Percentiles rank a stretch among this genome's conserved stretches.
Evolutionary conservation across 2,329 filamentous ascomycete genomes (phyloP).

Genomic region (Cladosporium sp.): DNA sequence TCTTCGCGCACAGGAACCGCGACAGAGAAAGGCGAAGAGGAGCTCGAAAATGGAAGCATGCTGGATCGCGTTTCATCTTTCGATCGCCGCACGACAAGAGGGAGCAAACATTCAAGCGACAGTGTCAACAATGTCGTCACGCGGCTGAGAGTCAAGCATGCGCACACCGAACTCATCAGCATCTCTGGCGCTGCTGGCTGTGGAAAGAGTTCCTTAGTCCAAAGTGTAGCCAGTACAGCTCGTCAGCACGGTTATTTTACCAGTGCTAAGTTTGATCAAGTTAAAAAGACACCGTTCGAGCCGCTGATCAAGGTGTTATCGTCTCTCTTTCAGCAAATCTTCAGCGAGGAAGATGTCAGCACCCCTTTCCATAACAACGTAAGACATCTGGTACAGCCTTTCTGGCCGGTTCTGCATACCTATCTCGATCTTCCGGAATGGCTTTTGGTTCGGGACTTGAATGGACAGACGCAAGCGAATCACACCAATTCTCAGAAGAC

Average conservation of each 20-base stretch:
- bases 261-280: conserved; percentile 55
- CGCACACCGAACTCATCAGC: conserved; percentile 57
- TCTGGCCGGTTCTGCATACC: conserved; percentile 53
- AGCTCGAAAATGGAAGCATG: conserved; percentile 2
- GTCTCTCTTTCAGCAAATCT: conserved; percentile 59
- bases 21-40: neutral
- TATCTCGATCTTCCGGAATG: conserved; percentile 67
- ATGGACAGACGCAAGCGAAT: conserved; percentile 6
- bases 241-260: conserved; percentile 58
- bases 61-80: conserved; percentile 6
- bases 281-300: conserved; percentile 56
- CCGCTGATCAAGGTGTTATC: conserved; percentile 57
- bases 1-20: conserved; percentile 5
- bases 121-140: conserved; percentile 1
- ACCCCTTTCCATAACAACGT: conserved; percentile 58
- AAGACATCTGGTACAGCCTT: conserved; percentile 50
- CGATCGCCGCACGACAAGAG: conserved; percentile 3
- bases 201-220: conserved; percentile 57
- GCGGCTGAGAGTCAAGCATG: conserved; percentile 19
- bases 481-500: neutral
- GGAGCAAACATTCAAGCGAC: conserved; percentile 8
- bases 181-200: conserved; percentile 54
- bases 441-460: conserved; percentile 32
- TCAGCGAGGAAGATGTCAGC: conserved; percentile 58
- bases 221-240: conserved; percentile 53